These are phyloP conservation scores for Trametes sanguinea DNA, from an alignment of 768 basidiomycete species.

Conservation along the genomic window DNA sequence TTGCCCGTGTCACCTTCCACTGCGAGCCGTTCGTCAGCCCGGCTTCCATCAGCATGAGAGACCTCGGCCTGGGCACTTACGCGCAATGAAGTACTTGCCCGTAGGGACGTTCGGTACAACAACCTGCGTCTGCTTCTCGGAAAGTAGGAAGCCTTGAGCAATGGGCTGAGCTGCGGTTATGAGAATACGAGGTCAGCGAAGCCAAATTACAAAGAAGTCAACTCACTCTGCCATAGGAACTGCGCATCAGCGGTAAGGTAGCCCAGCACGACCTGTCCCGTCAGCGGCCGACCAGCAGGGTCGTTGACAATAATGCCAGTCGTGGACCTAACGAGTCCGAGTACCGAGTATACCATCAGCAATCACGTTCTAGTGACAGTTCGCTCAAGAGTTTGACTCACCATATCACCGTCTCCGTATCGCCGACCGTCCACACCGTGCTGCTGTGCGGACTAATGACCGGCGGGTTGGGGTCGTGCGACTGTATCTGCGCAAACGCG, in stretches of 20 bases:
- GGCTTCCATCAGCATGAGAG: background rate
- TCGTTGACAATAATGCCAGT: background rate
- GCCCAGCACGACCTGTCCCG: background rate
- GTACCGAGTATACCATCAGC: background rate
- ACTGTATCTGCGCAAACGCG: constrained; percentile 1
- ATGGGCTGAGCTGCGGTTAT: background rate
- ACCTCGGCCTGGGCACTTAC: background rate
- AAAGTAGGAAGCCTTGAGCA: background rate
- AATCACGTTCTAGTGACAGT: too few relatives aligned
- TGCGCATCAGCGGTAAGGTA: background rate
- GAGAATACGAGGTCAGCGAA: too few relatives aligned
- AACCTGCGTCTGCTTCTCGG: background rate
- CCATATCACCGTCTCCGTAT: background rate
- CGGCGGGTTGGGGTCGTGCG: background rate
- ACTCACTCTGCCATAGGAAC: background rate
- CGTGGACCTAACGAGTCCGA: background rate
- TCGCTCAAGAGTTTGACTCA: background rate
- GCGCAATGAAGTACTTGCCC: constrained; percentile 3
- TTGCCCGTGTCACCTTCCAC: constrained; percentile 4
- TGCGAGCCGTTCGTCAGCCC: background rate
- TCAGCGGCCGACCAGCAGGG: background rate
- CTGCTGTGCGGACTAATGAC: background rate
- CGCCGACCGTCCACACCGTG: background rate
- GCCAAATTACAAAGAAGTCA: too few relatives aligned
- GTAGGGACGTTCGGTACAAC: constrained; percentile 1